A percentile compares a stretch with the other conserved stretches of the same genome.
Conservation (phyloP, 2,329 filamentous ascomycete genomes). For the Botrytis pseudocinerea region DNA sequence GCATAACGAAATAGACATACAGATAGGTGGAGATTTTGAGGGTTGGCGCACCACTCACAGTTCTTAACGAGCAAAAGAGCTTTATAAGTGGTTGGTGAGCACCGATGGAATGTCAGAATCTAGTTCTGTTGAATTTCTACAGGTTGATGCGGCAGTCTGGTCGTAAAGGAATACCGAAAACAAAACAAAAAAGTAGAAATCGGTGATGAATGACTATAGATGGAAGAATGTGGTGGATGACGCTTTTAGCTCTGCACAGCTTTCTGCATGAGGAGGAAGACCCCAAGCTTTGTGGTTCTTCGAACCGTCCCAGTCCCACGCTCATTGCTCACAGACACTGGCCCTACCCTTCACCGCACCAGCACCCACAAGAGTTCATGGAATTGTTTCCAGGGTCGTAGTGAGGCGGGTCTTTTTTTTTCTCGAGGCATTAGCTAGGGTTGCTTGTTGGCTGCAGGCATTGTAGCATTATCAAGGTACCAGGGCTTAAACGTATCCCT, state of each 20-base stretch:
- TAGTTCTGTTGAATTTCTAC: conserved; percentile 7
- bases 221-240: conserved; percentile 34
- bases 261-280: conserved; percentile 26
- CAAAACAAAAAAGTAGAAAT: conserved; percentile 12
- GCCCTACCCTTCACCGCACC: conserved; percentile 30
- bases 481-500: conserved; percentile 22
- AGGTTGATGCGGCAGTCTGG: conserved; percentile 21
- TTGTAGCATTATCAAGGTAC: conserved; percentile 25
- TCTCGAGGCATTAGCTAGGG: conserved; percentile 28
- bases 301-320: conserved; percentile 34
- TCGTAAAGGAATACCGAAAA: conserved; percentile 15
- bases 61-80: conserved; percentile 25
- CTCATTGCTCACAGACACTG: conserved; percentile 36
- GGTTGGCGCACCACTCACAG: conserved; percentile 36
- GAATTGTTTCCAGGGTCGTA: conserved; percentile 29
- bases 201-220: conserved; percentile 21
- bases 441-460: conserved; percentile 31
- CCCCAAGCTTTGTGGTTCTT: conserved; percentile 26
- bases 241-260: conserved; percentile 34
- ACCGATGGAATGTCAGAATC: conserved; percentile 9
- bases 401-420: conserved; percentile 32
- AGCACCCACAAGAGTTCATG: conserved; percentile 29
- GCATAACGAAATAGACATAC: conserved; percentile 29
- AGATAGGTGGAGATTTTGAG: conserved; percentile 30
- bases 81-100: conserved; percentile 32